Conservation (phyloP, 306 rosid species). For the Cicer bijugum region DNA sequence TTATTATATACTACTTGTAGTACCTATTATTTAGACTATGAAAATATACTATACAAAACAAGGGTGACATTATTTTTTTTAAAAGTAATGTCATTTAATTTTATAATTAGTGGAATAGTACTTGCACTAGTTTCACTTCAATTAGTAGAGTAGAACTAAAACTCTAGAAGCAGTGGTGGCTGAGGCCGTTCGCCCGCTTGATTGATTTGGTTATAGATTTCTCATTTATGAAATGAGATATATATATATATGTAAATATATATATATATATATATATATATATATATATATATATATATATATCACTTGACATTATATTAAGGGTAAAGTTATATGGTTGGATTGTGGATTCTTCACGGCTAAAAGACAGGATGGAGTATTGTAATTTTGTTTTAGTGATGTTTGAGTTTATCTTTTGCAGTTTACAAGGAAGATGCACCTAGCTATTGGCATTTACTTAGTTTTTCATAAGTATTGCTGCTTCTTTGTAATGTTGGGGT, state of each 20-base stretch:
- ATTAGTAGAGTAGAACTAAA: slow-evolving; percentile 31
- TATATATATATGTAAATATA: slow-evolving; percentile 40
- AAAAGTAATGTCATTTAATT: slow-evolving; percentile 23
- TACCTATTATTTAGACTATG: slow-evolving; percentile 13
- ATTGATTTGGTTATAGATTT: slow-evolving; percentile 43
- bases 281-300: slow-evolving; percentile 32
- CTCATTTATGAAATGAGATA: slow-evolving; percentile 21
- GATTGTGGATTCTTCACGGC: slow-evolving; percentile 34
- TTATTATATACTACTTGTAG: slow-evolving; percentile 9
- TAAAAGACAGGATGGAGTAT: slow-evolving; percentile 29
- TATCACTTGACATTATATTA: slow-evolving; percentile 35
- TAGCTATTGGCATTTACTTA: slow-evolving; percentile 39
- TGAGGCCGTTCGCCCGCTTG: slow-evolving; percentile 66
- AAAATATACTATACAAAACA: slow-evolving; percentile 16
- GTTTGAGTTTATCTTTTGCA: slow-evolving; percentile 37
- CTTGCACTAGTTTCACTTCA: no score
- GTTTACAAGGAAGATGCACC: slow-evolving; percentile 31
- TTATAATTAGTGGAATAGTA: no score
- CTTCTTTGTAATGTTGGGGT: slow-evolving; percentile 39
- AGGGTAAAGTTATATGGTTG: slow-evolving; percentile 41
- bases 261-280: slow-evolving; percentile 22
- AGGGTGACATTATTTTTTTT: slow-evolving; percentile 36
- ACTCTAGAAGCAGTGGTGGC: slow-evolving; percentile 50
- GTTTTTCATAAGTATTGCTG: slow-evolving; percentile 40
- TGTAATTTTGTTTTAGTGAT: slow-evolving; percentile 25